A percentile compares a stretch with the other conserved stretches of the same genome.
These are phyloP conservation scores for Sphaceloma murrayae DNA, from an alignment of 2,329 filamentous ascomycete genomes.

Conservation along the genomic window DNA sequence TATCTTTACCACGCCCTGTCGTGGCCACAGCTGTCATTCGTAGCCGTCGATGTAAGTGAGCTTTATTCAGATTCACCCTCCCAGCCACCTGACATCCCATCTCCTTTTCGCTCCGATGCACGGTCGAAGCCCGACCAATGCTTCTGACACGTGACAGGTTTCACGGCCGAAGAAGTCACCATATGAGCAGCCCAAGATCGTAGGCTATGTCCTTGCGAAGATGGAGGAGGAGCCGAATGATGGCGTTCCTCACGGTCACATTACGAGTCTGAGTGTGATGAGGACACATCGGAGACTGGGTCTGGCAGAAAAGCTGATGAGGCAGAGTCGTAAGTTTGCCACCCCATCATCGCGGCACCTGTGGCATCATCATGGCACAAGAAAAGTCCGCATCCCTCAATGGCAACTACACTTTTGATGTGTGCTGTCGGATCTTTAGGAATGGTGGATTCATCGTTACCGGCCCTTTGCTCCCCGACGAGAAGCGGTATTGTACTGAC, in stretches of 20 bases:
- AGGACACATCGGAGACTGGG: constrained; percentile 83
- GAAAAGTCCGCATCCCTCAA: no score
- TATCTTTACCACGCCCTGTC: constrained; percentile 98
- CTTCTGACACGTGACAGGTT: constrained; percentile 37
- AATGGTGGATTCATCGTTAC: no score
- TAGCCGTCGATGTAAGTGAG: constrained; percentile 66
- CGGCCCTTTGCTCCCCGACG: background rate
- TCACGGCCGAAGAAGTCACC: constrained; percentile 66
- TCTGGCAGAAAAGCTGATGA: constrained; percentile 94
- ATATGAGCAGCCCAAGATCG: constrained; percentile 91
- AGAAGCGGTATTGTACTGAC: background rate
- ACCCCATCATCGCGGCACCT: constrained; percentile 2
- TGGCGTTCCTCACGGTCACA: constrained; percentile 87
- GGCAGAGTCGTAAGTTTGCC: constrained; percentile 69
- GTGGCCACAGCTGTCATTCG: constrained; percentile 95
- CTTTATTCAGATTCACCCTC: background rate
- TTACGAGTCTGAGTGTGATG: constrained; percentile 93
- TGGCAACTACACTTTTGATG: no score
- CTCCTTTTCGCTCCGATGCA: background rate
- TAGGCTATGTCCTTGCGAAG: constrained; percentile 98
- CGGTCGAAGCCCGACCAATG: background rate
- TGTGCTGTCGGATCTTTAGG: no score
- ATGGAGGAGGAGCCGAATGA: constrained; percentile 98
- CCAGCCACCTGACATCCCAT: background rate
- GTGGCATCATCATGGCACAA: no score